phyloP scores from a whole-genome alignment of 495 filamentous ascomycete species.

The Neurospora africana region DNA sequence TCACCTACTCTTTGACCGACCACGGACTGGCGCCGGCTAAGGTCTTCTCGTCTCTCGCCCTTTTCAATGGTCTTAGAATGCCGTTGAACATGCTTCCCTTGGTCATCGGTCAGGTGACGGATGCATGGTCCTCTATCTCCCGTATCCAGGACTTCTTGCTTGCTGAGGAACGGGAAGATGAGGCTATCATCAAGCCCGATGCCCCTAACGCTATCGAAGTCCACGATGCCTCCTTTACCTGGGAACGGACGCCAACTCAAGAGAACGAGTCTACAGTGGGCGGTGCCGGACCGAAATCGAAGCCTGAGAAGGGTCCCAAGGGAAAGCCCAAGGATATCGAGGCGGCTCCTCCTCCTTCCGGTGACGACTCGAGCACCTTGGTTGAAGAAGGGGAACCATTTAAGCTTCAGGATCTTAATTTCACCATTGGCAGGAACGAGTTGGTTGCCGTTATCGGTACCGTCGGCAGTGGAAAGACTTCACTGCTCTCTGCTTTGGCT shows the following conservation, averaged over 20 bases:
- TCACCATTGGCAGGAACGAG: constrained; percentile 70
- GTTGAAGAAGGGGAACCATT: constrained; percentile 62
- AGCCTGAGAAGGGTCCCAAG: constrained; percentile 33
- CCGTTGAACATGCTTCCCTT: constrained; percentile 81
- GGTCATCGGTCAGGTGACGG: constrained; percentile 78
- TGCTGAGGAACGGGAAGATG: constrained; percentile 75
- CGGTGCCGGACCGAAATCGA: constrained; percentile 22
- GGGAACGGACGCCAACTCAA: constrained; percentile 68
- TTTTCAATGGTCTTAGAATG: constrained; percentile 86
- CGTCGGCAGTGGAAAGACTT: constrained; percentile 88
- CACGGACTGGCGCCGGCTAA: constrained; percentile 61
- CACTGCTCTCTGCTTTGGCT: constrained; percentile 77
- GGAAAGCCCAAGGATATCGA: constrained; percentile 21
- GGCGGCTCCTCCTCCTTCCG: constrained; percentile 6
- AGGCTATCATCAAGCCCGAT: constrained; percentile 51
- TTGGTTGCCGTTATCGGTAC: constrained; percentile 83
- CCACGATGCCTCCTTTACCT: constrained; percentile 72
- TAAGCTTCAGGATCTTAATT: constrained; percentile 60
- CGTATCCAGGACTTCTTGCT: constrained; percentile 81
- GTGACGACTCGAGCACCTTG: constrained; percentile 44
- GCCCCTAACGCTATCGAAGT: constrained; percentile 61
- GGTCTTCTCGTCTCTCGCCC: constrained; percentile 83
- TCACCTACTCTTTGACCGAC: constrained; percentile 74
- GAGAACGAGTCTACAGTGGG: constrained; percentile 36
- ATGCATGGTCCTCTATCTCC: constrained; percentile 73